phyloP scores from a whole-genome alignment of 305 asterid species.

The Fraxinus sp. region DNA sequence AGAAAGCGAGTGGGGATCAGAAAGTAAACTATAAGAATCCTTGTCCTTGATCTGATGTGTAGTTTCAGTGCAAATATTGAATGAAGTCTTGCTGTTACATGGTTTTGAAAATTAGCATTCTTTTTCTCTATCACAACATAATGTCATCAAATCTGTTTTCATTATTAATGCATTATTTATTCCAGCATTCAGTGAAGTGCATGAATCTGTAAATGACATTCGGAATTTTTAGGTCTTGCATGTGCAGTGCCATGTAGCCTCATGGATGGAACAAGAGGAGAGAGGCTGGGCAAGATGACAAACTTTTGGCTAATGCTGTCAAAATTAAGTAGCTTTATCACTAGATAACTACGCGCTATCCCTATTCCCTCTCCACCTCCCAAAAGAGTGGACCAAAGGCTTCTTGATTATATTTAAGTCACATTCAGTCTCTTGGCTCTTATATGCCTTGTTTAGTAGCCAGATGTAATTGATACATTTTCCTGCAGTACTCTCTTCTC shows the following conservation, averaged over 20 bases:
- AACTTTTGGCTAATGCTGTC: background rate
- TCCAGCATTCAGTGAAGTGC: background rate
- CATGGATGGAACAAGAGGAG: background rate
- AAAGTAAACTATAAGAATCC: slow-evolving; percentile 46
- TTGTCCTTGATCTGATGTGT: slow-evolving; percentile 26
- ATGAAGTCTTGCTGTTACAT: background rate
- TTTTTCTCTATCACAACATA: background rate
- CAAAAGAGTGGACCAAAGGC: background rate
- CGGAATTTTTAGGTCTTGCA: background rate
- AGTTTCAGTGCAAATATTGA: slow-evolving; percentile 16
- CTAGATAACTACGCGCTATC: background rate
- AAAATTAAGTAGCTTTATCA: background rate
- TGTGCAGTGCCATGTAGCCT: background rate
- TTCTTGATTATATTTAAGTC: background rate
- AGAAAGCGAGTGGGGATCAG: slow-evolving; percentile 84
- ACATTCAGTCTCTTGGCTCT: background rate
- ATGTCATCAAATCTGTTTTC: background rate
- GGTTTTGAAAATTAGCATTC: background rate
- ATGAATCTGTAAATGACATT: background rate
- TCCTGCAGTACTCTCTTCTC: background rate
- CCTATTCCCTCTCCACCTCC: background rate
- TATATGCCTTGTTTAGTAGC: background rate
- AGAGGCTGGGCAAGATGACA: background rate
- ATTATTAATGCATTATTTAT: background rate
- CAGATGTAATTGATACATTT: background rate